Percentiles rank a stretch among this genome's conserved stretches.
phyloP scores from a whole-genome alignment of 2,329 filamentous ascomycete genomes.

The Phialophora verrucosa region DNA sequence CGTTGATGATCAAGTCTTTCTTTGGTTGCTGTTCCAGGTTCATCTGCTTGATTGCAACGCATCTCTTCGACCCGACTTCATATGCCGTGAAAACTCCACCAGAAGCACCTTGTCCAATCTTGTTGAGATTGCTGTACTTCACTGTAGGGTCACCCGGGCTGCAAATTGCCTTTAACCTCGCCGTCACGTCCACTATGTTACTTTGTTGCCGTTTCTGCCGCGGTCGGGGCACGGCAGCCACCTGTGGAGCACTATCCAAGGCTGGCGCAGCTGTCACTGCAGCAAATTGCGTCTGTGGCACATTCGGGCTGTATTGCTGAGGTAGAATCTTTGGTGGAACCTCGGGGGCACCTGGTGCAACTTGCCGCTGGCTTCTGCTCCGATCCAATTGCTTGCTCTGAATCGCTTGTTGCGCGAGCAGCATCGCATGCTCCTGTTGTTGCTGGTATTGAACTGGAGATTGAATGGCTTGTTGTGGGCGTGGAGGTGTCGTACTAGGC shows the following conservation, averaged over 20 bases:
- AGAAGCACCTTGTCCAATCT: constrained; percentile 96
- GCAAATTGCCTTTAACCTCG: constrained; percentile 85
- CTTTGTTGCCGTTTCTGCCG: constrained; percentile 78
- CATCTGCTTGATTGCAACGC: constrained; percentile 99
- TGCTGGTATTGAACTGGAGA: constrained; percentile 59
- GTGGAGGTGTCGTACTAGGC: constrained; percentile 26
- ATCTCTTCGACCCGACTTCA: constrained; percentile 79
- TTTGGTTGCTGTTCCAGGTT: constrained; percentile 97
- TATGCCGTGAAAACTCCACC: constrained; percentile 94
- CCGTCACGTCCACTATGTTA: constrained; percentile 79
- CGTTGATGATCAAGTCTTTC: constrained; percentile 98
- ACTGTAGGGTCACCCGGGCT: constrained; percentile 86
- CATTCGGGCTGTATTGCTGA: constrained; percentile 39
- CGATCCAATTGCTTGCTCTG: constrained; percentile 71
- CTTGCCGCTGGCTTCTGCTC: constrained; percentile 74
- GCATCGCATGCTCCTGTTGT: constrained; percentile 85
- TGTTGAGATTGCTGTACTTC: constrained; percentile 84
- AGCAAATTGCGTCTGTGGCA: constrained; percentile 49
- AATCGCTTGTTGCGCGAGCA: constrained; percentile 78
- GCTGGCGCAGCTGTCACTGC: constrained; percentile 46
- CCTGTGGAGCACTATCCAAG: constrained; percentile 43
- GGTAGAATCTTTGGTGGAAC: constrained; percentile 45
- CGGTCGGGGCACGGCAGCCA: constrained; percentile 52
- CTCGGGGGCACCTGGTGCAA: constrained; percentile 57
- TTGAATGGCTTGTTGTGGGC: constrained; percentile 39